Conservation (phyloP, 2,329 filamentous ascomycete genomes). For the Cladosporium sp. region DNA sequence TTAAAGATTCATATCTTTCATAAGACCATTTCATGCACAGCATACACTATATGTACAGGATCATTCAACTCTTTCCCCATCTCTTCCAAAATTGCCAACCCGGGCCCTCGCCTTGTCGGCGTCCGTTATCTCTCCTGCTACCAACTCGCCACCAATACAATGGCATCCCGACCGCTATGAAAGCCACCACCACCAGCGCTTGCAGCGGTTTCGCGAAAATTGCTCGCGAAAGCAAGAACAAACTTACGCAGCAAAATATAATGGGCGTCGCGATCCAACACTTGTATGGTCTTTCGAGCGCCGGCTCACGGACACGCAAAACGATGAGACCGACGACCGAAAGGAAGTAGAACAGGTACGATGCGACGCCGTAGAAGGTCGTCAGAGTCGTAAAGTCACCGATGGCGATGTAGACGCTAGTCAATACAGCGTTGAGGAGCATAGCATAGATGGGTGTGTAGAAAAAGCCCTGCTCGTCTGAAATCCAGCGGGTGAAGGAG, state of each 20-base stretch:
- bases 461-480: slow-evolving; percentile 78
- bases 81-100: slow-evolving; percentile 40
- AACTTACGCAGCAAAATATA: slow-evolving; percentile 94
- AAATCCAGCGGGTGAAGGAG: slow-evolving; percentile 58
- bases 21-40: neutral
- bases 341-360: slow-evolving; percentile 95
- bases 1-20: neutral
- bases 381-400: slow-evolving; percentile 89
- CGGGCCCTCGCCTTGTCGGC: slow-evolving; percentile 24
- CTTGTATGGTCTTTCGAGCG: slow-evolving; percentile 83
- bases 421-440: slow-evolving; percentile 71
- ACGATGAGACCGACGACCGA: slow-evolving; percentile 92
- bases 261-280: slow-evolving; percentile 97
- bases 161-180: slow-evolving; percentile 77
- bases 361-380: slow-evolving; percentile 95
- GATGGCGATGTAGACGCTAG: slow-evolving; percentile 71
- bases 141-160: slow-evolving; percentile 86
- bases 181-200: slow-evolving; percentile 79
- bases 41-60: neutral
- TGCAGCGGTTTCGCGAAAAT: slow-evolving; percentile 89
- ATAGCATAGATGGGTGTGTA: slow-evolving; percentile 94
- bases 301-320: slow-evolving; percentile 78
- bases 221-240: slow-evolving; percentile 84
- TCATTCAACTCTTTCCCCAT: slow-evolving; percentile 30
- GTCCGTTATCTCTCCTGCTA: slow-evolving; percentile 43